Evolutionary conservation across 257 asterid species (phyloP), one percentile per base, ranked within the genome.

Genomic region (Solanum peruvianum): DNA sequence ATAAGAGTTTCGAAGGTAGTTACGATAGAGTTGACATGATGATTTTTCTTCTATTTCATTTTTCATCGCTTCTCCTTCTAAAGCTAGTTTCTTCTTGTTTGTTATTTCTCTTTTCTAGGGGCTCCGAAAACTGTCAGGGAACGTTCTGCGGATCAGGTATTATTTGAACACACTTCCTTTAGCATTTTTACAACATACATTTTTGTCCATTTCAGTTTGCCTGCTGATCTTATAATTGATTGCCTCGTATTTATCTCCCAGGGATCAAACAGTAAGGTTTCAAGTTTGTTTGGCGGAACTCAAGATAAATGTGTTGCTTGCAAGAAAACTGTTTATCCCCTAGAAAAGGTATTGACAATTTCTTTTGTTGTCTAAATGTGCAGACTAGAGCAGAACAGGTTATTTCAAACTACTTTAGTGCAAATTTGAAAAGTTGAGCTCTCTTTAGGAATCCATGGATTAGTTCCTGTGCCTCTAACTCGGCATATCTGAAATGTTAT

Each of bases 291-390:
- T 75, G 96, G 90, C 20, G 99, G 98, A 83, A 96, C 98, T 49
- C 96, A 92, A 72, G 98, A 94, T 45, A 94, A 96, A 92, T 96
- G 99, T 88, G 91, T 96, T 84, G 88, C 96, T 85, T 96, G 99
- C 93, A 88, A 86, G 89, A 96, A 96, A 89, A 96, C 94, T 56
- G 98, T 93, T 16, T 94, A 96, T 89, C 99, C 98, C 27, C 81
- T 95, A 3, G 98, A 96, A 89, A 96, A 95, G 98, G 98, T 94
- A 91, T 88, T 80, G n/a, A 80, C 15, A 80, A 29, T 16, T 80
- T 47, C 42, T 80, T 80, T 47, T 16, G 29, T 45, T 80, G 42
- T 45, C 18, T 21, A 14, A 44, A 16, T 23, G n/a, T 5, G 15
- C 85, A 45, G 16, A 9, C 14, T 29, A 15, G 6, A 41, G 45